These are phyloP conservation scores for Aspergillus ostianus DNA, from an alignment of 495 filamentous ascomycete genomes.

Conservation along the genomic window DNA sequence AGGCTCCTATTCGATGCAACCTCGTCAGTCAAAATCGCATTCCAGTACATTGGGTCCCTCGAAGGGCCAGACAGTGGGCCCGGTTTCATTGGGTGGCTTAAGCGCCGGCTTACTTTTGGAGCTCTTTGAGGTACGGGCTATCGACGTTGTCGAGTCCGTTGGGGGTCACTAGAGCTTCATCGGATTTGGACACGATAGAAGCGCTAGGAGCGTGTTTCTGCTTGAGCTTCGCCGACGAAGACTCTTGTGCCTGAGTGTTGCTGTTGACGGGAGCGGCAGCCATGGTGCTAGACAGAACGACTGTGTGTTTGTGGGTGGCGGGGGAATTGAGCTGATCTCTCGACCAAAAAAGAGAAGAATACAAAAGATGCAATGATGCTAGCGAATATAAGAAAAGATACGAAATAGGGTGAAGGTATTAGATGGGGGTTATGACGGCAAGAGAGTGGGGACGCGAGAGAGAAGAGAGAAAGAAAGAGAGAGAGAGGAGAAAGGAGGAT, in stretches of 20 bases:
- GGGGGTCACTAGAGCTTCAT: slow-evolving; percentile 26
- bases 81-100: not conserved
- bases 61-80: not conserved
- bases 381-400: not conserved
- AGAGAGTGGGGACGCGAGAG: slow-evolving; percentile 1
- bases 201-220: slow-evolving; percentile 28
- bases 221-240: slow-evolving; percentile 44
- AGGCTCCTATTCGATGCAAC: slow-evolving; percentile 58
- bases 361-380: not conserved
- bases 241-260: slow-evolving; percentile 26
- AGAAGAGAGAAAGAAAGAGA: slow-evolving; percentile 10
- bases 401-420: not conserved
- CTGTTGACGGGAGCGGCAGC: slow-evolving; percentile 34
- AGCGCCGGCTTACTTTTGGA: slow-evolving; percentile 68
- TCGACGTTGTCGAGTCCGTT: slow-evolving; percentile 62
- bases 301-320: slow-evolving; percentile 26
- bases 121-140: slow-evolving; percentile 75
- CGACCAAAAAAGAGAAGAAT: not conserved
- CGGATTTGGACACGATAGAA: slow-evolving; percentile 29
- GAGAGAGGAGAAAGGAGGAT: slow-evolving; percentile 15
- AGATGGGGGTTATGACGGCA: not conserved
- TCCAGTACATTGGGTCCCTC: not conserved
- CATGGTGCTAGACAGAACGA: slow-evolving; percentile 32
- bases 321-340: slow-evolving; percentile 1
- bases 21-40: slow-evolving; percentile 9